These are phyloP conservation scores for Tetrapisispora nanseiensis DNA, from an alignment of 805 yeast species.

Conservation along the genomic window DNA sequence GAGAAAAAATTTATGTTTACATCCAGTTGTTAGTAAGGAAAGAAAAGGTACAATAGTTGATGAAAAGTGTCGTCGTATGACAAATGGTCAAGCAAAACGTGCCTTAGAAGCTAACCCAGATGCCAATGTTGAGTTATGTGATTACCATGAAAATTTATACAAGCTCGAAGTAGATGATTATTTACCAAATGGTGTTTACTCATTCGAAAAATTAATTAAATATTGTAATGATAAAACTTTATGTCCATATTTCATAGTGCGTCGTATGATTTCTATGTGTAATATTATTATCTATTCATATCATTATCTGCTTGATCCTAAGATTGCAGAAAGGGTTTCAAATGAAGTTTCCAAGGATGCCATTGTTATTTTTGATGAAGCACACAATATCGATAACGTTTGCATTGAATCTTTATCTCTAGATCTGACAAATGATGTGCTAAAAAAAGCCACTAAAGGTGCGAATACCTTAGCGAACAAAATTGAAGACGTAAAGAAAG, in stretches of 20 bases:
- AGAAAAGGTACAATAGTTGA: conserved; percentile 88
- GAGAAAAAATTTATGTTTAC: conserved; percentile 88
- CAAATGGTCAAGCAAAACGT: conserved; percentile 78
- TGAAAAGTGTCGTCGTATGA: conserved; percentile 90
- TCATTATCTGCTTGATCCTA: conserved; percentile 93
- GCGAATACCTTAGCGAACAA: conserved; percentile 68
- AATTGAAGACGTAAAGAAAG: conserved; percentile 74
- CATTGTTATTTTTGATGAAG: conserved; percentile 94
- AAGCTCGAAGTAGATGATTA: conserved; percentile 80
- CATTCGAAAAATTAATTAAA: conserved; percentile 72
- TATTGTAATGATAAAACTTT: conserved; percentile 73
- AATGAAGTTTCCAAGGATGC: conserved; percentile 84
- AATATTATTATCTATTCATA: conserved; percentile 92
- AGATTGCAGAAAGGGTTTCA: conserved; percentile 92
- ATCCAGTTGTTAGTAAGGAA: conserved; percentile 80
- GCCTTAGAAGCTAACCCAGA: conserved; percentile 51
- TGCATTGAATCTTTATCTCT: conserved; percentile 92
- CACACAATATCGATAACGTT: conserved; percentile 97
- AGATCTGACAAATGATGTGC: conserved; percentile 82
- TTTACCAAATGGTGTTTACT: conserved; percentile 88
- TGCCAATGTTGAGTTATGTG: conserved; percentile 56
- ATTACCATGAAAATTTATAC: conserved; percentile 82
- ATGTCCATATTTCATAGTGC: conserved; percentile 94
- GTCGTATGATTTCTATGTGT: conserved; percentile 94
- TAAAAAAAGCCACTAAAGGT: conserved; percentile 80